Percentiles rank a stretch among this genome's conserved stretches.
Conservation (phyloP, 768 basidiomycete species). For the Mycena rosella region DNA sequence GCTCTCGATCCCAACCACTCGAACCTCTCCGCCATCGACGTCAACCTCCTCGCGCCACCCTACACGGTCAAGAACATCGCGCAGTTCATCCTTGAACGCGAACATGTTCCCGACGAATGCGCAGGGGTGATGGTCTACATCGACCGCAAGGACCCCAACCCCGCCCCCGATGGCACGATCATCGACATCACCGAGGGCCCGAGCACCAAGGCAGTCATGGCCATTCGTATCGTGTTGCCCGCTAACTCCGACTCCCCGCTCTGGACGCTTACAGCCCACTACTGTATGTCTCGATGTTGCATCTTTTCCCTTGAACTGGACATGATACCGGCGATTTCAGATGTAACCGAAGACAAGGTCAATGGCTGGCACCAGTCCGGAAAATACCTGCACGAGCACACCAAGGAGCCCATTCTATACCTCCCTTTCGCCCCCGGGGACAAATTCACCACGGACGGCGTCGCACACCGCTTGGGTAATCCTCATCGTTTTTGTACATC, state of each 20-base stretch:
- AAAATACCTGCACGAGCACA: constrained; percentile 28
- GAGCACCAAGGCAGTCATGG: not conserved
- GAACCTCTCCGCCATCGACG: constrained; percentile 20
- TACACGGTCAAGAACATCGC: constrained; percentile 19
- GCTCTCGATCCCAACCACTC: constrained; percentile 9
- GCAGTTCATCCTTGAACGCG: constrained; percentile 7
- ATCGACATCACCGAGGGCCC: constrained; percentile 16
- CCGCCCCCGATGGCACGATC: constrained; percentile 3
- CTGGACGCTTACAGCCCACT: too few relatives aligned
- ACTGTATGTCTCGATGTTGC: not conserved
- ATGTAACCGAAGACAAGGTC: constrained; percentile 19
- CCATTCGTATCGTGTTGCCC: constrained; percentile 15
- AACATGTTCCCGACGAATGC: not conserved
- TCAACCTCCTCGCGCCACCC: constrained; percentile 15
- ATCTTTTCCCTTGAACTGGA: not conserved
- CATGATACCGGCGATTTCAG: constrained; percentile 15
- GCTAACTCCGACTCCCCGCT: not conserved
- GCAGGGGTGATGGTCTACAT: constrained; percentile 15
- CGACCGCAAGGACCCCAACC: constrained; percentile 15
- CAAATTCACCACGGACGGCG: constrained; percentile 11
- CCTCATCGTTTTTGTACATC: not conserved
- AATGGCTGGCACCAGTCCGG: constrained; percentile 17
- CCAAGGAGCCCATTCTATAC: constrained; percentile 20
- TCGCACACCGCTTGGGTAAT: constrained; percentile 18
- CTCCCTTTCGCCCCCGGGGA: constrained; percentile 20